Base-by-base conservation (phyloP, 306 rosid species). In the Sicyos edulis region DNA sequence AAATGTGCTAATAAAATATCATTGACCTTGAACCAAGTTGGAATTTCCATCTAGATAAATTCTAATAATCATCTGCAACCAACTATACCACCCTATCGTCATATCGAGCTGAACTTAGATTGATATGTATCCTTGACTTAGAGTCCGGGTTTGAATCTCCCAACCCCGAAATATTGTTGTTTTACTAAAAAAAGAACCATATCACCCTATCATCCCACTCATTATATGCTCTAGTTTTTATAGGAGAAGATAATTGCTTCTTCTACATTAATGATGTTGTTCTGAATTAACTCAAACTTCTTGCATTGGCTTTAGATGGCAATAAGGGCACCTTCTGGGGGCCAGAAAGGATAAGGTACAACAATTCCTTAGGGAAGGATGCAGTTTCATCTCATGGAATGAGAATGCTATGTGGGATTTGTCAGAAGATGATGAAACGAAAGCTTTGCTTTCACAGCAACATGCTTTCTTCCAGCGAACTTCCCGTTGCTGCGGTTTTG, bases 311-410 rank as follows among this genome's bases (percentile, higher is more conserved):
- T 16, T 29, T 44, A 95, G 99, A 88, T 59, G 71, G 71, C 24
- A 77, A 52, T 75, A 91, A 91, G 75, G 82, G 80, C 60, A 64
- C 83, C 19, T 80, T 82, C 78, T 64, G 74, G 47, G 79, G 81
- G 83, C 92, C 95, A 11, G 95, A 88, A 64, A 85, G 92, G 83
- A 89, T 89, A 49, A 86, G 91, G 72, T 85, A 91, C 22, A 78
- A 91, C 22, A 78, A 80, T 71, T 79, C 85, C 60, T 64, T 73
- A 44, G 66, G 60, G 29, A 58, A 72, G 75, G 92, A 91, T 63
- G 65, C 83, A 32, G 68, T 71, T 40, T 80, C 89, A 63, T 20
- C 82, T 4, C 85, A 89, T 77, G 81, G 73, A 40, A 75, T 61
- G 73, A 84, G 85, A 77, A 82, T 79, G 83, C 75, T 75, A 3